phyloP scores from a whole-genome alignment of 495 filamentous ascomycete genomes.

The Recurvomyces mirabilis region DNA sequence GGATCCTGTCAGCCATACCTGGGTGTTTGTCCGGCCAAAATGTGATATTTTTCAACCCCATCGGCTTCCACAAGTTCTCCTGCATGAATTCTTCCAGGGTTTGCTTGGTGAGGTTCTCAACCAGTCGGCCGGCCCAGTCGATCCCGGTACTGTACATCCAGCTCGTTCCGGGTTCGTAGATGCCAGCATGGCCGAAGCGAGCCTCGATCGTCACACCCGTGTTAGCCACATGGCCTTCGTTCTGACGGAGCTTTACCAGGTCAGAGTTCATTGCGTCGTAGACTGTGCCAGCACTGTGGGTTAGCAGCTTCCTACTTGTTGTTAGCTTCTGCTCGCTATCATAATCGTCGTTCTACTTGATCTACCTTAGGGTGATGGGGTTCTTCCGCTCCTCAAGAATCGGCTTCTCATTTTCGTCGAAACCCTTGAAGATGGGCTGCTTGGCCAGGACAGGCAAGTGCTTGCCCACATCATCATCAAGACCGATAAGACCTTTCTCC shows the following conservation, averaged over 20 bases:
- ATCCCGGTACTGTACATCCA: constrained; percentile 25
- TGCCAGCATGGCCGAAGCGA: constrained; percentile 21
- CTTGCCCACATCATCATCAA: constrained; percentile 26
- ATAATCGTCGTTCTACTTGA: neutral
- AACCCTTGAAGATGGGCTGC: constrained; percentile 21
- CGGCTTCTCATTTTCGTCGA: constrained; percentile 16
- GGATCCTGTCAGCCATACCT: constrained; percentile 12
- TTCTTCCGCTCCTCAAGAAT: constrained; percentile 11
- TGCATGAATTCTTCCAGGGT: constrained; percentile 38
- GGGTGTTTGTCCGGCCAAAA: constrained; percentile 29
- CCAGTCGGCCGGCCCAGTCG: constrained; percentile 13
- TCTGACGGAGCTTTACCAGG: constrained; percentile 6
- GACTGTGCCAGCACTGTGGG: constrained; percentile 17
- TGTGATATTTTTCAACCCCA: constrained; percentile 36
- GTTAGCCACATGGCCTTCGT: neutral
- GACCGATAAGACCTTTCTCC: constrained; percentile 24
- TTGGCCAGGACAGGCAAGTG: constrained; percentile 25
- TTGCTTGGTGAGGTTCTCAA: constrained; percentile 17
- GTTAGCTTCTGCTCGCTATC: neutral
- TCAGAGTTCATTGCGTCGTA: constrained; percentile 11
- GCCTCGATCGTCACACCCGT: constrained; percentile 3
- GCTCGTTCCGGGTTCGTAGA: constrained; percentile 27
- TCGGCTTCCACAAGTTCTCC: constrained; percentile 34
- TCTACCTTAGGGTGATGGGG: constrained; percentile 18
- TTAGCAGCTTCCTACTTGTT: constrained; percentile 17